A percentile compares a stretch with the other conserved stretches of the same genome.
Conservation (phyloP, 768 basidiomycete genomes). For the Boletus vinaceobasis region DNA sequence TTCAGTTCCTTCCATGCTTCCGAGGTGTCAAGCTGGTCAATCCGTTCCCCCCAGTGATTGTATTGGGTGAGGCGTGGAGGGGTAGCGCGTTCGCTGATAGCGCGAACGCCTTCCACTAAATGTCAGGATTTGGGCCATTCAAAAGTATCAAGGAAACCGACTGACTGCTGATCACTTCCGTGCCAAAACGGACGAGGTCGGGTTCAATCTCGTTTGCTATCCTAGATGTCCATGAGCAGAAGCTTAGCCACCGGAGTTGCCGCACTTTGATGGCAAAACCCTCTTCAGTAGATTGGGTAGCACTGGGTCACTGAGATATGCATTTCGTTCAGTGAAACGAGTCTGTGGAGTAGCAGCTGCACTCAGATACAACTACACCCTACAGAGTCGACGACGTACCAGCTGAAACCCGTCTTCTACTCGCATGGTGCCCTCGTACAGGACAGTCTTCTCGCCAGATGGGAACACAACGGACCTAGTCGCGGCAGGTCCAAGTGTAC, state of each 20-base stretch:
- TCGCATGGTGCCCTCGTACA: constrained; percentile 42
- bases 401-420: constrained; percentile 66
- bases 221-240: constrained; percentile 27
- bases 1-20: constrained; percentile 74
- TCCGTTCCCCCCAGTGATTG: constrained; percentile 65
- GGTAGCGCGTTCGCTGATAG: constrained; percentile 39
- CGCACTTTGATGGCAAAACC: constrained; percentile 46
- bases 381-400: constrained; percentile 32
- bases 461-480: not conserved
- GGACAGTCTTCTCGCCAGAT: not conserved
- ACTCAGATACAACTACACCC: not conserved
- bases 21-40: constrained; percentile 65
- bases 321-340: constrained; percentile 55
- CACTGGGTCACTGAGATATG: constrained; percentile 59
- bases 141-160: not conserved
- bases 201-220: constrained; percentile 47
- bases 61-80: constrained; percentile 64
- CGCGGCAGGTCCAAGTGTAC: not conserved
- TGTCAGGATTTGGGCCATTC: not conserved
- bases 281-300: constrained; percentile 60
- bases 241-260: not conserved
- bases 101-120: constrained; percentile 46
- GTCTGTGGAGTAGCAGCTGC: constrained; percentile 31
- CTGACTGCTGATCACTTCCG: constrained; percentile 51
- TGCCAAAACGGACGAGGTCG: constrained; percentile 59